Evolutionary conservation across 768 basidiomycete species (phyloP), one percentile per base, ranked within the genome.

Genomic region (Amanita jacksonii): DNA sequence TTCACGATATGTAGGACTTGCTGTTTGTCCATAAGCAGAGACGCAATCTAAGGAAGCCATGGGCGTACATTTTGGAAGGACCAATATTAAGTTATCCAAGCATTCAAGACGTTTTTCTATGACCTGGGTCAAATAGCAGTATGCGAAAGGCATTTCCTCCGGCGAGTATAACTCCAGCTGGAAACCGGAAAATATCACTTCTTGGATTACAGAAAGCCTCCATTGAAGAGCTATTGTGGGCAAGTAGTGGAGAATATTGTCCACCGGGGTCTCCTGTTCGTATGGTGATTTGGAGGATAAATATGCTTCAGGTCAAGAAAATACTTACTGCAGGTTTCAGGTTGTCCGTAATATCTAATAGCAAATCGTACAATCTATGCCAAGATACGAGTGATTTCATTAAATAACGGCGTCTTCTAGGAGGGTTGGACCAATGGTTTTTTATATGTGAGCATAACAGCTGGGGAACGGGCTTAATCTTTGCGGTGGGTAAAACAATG

Each of bases 101-200:
- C 65, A 72, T 3, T 61, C 58, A 7, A 84, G 53, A 50, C 86
- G 79, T 18, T 59, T 59, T 15, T 79, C 74, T 1, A 81, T 62
- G 3, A 87, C 69, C 34, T 71, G 68, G 2, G 71, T 56, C 4
- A 67, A 63, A 53, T 85, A 85, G 81, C 85, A 88, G 60, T 89
- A 88, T 2, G 85, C 81, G 49, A 86, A 76, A 0, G 81, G 66
- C 25, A 66, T 73, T 54, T 91, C 88, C 33, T 82, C 74, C 1
- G 68, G 58, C 16, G 74, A 66, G 52, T 88, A 86, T 5, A 91
- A 58, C 35, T 85, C 81, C 16, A 88, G 59, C 57, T 89, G 85
- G 49, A 85, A 83, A 2, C 84, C 88, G 1, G 85, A 80, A 34
- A 81, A 64, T 4, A 88, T 59, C 10, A 91, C 67, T 50, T 90